A percentile compares a stretch with the other conserved stretches of the same genome.
Evolutionary conservation across 805 yeast species (phyloP).

Genomic region (Hanseniaspora thailandica): DNA sequence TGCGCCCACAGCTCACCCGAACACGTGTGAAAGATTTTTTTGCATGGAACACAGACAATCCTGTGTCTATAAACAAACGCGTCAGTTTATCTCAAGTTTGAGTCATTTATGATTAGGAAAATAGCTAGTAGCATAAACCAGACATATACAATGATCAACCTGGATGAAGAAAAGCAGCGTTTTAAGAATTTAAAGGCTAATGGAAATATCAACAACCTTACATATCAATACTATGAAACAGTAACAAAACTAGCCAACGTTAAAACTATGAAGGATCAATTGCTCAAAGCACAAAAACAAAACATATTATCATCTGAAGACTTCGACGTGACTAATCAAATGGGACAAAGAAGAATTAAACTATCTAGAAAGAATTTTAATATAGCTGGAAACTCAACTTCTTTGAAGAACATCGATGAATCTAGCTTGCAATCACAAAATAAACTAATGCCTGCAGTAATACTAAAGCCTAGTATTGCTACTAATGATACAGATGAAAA

Average conservation of each 20-base stretch:
- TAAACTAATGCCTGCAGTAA: conserved; percentile 4
- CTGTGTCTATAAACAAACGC: background rate
- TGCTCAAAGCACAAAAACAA: background rate
- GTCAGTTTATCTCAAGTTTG: background rate
- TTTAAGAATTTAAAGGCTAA: background rate
- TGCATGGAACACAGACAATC: background rate
- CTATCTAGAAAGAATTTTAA: background rate
- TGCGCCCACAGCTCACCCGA: too few relatives aligned
- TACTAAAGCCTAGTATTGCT: background rate
- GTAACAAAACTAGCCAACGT: background rate
- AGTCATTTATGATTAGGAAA: too few relatives aligned
- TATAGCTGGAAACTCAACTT: background rate
- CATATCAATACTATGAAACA: conserved; percentile 8
- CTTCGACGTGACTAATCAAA: background rate
- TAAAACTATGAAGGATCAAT: background rate
- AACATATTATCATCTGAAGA: background rate
- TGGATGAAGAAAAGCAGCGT: background rate
- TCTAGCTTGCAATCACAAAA: background rate
- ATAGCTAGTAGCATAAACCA: too few relatives aligned
- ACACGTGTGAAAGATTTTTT: background rate
- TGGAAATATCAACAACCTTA: conserved; percentile 5
- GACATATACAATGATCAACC: background rate
- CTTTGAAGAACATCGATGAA: background rate
- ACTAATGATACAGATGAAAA: background rate
- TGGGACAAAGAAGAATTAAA: background rate